These are phyloP conservation scores for Echites panduratus DNA, from an alignment of 257 asterid species.

Conservation along the genomic window DNA sequence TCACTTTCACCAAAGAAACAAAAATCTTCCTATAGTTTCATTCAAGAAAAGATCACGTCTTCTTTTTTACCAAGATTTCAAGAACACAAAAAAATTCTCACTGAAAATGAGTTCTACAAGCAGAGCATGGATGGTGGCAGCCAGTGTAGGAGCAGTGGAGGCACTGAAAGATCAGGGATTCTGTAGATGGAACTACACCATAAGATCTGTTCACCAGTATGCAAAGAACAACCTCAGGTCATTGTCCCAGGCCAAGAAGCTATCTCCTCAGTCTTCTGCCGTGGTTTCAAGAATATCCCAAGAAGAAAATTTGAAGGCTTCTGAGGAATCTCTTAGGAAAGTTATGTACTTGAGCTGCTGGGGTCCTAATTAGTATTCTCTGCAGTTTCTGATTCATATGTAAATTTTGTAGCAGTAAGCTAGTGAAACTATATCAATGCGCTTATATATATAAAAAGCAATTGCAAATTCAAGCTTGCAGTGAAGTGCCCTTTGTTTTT, in stretches of 20 bases:
- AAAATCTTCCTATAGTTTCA: too few species aligned
- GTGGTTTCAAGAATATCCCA: background rate
- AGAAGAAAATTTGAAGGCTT: constrained; percentile 2
- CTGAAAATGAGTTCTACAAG: constrained; percentile 21
- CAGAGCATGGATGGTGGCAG: constrained; percentile 25
- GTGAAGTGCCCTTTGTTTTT: too few species aligned
- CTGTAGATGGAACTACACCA: constrained; percentile 21
- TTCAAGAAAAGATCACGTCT: too few species aligned
- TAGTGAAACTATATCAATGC: too few species aligned
- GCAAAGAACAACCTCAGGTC: constrained; percentile 19
- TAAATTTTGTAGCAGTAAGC: background rate
- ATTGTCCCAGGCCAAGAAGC: constrained; percentile 18
- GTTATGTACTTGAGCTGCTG: constrained; percentile 29
- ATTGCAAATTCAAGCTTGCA: too few species aligned
- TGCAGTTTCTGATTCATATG: background rate
- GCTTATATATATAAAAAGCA: too few species aligned
- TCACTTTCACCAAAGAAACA: too few species aligned
- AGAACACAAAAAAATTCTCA: background rate
- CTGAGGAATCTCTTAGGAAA: constrained; percentile 27
- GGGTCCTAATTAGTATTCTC: constrained; percentile 19
- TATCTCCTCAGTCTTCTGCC: constrained; percentile 15
- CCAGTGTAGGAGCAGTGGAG: constrained; percentile 23
- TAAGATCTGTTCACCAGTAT: constrained; percentile 9
- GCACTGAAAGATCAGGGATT: constrained; percentile 31
- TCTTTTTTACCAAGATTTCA: background rate